A percentile compares a stretch with the other conserved stretches of the same genome.
Evolutionary conservation across 2,329 filamentous ascomycete genomes (phyloP).

Genomic region (Verticillium isaacii): DNA sequence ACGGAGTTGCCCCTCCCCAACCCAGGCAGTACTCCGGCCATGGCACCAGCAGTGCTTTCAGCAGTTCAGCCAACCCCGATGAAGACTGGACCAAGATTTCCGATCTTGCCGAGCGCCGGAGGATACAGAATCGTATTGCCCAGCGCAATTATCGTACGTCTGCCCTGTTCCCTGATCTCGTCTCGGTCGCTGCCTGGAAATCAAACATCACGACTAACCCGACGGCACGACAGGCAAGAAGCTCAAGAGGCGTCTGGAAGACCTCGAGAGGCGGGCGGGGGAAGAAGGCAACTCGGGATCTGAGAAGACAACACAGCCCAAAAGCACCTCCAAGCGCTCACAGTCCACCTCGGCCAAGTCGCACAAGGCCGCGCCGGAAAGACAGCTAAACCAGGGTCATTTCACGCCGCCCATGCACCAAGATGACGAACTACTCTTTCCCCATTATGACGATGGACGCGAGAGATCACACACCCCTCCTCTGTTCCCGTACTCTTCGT

Average conservation of each 20-base stretch:
- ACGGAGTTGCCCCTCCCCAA: conserved; percentile 30
- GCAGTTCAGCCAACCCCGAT: conserved; percentile 87
- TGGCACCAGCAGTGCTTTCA: conserved; percentile 90
- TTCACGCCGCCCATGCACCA: conserved; percentile 57
- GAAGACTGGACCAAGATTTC: conserved; percentile 99
- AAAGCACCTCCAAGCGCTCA: conserved; percentile 41
- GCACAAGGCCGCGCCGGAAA: conserved; percentile 25
- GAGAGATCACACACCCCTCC: conserved; percentile 69
- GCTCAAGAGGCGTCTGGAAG: conserved; percentile 84
- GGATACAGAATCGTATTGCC: conserved; percentile 96
- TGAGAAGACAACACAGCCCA: conserved; percentile 30
- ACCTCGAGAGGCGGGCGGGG: conserved; percentile 74
- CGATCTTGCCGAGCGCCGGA: conserved; percentile 85
- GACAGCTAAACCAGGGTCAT: conserved; percentile 43
- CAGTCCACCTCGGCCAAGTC: conserved; percentile 16
- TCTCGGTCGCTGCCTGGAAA: neutral
- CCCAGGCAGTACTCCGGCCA: conserved; percentile 67
- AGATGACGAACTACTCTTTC: conserved; percentile 64
- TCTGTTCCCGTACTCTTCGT: conserved; percentile 63
- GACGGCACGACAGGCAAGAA: conserved; percentile 64
- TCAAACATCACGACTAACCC: neutral
- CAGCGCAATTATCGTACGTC: conserved; percentile 87
- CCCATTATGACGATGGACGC: conserved; percentile 54
- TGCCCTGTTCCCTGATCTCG: neutral
- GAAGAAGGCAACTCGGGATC: conserved; percentile 38